phyloP scores from a whole-genome alignment of 352 stramenopile species.

The Phytophthora palmivora region DNA sequence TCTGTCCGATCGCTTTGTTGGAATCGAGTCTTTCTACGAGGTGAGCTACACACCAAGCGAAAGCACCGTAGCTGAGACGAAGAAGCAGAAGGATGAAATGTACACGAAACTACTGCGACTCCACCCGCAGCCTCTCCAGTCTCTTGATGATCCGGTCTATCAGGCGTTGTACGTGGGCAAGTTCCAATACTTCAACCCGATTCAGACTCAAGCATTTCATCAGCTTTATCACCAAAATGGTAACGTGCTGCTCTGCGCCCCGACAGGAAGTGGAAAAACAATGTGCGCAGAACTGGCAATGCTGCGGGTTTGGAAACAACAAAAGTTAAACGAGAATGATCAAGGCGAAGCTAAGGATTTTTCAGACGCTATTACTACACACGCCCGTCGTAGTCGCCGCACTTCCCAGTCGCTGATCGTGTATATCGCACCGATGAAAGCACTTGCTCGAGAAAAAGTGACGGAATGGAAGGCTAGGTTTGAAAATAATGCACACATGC shows the following conservation, averaged over 20 bases:
- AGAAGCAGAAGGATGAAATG: conserved; percentile 73
- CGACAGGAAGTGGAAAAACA: conserved; percentile 97
- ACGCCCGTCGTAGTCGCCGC: conserved; percentile 9
- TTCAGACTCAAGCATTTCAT: conserved; percentile 99
- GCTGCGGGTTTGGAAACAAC: conserved; percentile 92
- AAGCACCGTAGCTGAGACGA: conserved; percentile 32
- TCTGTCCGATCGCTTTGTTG: conserved; percentile 97
- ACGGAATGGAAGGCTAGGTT: conserved; percentile 97
- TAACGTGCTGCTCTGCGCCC: conserved; percentile 96
- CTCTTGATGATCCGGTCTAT: conserved; percentile 92
- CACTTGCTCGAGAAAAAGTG: conserved; percentile 96
- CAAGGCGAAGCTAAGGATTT: conserved; percentile 1
- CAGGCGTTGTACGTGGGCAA: conserved; percentile 91
- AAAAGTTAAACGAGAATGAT: conserved; percentile 7
- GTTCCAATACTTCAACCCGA: conserved; percentile 92
- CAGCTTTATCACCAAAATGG: conserved; percentile 96
- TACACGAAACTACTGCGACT: conserved; percentile 94
- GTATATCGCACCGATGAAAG: conserved; percentile 98
- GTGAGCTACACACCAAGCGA: conserved; percentile 64
- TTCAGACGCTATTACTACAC: background rate
- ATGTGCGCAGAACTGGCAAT: conserved; percentile 97
- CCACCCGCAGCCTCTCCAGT: conserved; percentile 94
- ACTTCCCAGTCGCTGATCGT: conserved; percentile 81
- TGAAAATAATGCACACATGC: conserved; percentile 77
- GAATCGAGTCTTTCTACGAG: conserved; percentile 92